phyloP scores from a whole-genome alignment of 169 alveolate species.

The Eimeria acervulina region DNA sequence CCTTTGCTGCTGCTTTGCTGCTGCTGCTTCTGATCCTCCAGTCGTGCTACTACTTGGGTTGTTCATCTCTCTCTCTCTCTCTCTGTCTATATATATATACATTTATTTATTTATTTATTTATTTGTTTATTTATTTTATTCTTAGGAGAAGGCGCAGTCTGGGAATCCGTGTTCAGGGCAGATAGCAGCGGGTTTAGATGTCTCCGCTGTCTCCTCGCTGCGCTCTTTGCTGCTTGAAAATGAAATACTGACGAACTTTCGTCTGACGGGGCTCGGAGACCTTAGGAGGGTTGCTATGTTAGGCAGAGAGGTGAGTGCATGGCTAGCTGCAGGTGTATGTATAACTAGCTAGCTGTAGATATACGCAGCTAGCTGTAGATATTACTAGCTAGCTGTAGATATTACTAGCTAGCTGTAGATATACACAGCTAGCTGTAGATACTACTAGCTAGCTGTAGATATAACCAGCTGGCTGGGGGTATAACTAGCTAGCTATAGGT shows the following conservation, averaged over 20 bases:
- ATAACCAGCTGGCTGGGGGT: background rate
- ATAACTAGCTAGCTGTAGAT: background rate
- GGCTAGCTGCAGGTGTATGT: background rate
- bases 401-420: too few species aligned
- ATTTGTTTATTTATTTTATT: too few species aligned
- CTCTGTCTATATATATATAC: too few species aligned
- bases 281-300: conserved; percentile 33
- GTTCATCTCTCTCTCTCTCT: background rate
- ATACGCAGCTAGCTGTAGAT: too few species aligned
- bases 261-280: conserved; percentile 1
- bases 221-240: background rate
- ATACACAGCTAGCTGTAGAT: background rate
- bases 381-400: background rate
- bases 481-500: too few species aligned
- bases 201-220: background rate
- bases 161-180: conserved; percentile 20
- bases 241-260: conserved; percentile 3
- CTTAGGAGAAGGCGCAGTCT: conserved; percentile 1
- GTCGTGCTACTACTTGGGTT: too few species aligned
- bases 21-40: too few species aligned
- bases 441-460: too few species aligned
- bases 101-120: too few species aligned
- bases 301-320: conserved; percentile 32
- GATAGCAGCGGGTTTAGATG: conserved; percentile 9
- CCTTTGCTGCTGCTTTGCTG: too few species aligned